phyloP scores from a whole-genome alignment of 2,329 filamentous ascomycete genomes.

The Beauveria caledonica region DNA sequence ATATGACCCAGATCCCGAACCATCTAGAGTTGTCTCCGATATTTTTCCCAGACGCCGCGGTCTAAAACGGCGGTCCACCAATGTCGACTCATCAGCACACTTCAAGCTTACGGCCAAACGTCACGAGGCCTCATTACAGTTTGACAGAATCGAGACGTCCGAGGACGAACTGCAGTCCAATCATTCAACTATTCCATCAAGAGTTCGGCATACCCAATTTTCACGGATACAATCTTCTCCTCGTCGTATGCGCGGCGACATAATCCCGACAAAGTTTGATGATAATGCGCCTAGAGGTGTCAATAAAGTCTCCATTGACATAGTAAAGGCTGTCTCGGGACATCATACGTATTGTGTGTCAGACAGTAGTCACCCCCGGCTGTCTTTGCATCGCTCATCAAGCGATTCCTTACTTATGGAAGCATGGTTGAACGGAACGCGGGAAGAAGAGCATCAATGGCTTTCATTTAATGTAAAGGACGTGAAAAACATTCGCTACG shows the following conservation, averaged over 20 bases:
- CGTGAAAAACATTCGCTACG: neutral
- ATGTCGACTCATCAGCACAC: neutral
- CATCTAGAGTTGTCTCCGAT: constrained; percentile 1
- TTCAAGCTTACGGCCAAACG: neutral
- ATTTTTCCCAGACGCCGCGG: neutral
- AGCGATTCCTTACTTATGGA: neutral
- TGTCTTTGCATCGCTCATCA: neutral
- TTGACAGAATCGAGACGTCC: constrained; percentile 4
- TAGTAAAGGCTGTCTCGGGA: constrained; percentile 7
- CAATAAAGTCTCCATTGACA: neutral
- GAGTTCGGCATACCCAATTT: neutral
- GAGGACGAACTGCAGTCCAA: constrained; percentile 12
- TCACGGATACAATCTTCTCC: constrained; percentile 1
- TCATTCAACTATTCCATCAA: neutral
- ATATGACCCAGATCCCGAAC: neutral
- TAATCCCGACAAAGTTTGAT: neutral
- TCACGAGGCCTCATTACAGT: neutral
- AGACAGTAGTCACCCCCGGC: neutral
- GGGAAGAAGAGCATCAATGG: neutral
- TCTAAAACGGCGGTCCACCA: neutral
- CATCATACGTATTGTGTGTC: neutral
- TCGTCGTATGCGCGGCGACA: constrained; percentile 4
- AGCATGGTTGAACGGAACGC: neutral
- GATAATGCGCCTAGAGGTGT: neutral
- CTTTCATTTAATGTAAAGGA: neutral